A percentile compares a stretch with the other conserved stretches of the same genome.
phyloP scores from a whole-genome alignment of 345 rosid genomes.

The Eucalyptus brandiana region DNA sequence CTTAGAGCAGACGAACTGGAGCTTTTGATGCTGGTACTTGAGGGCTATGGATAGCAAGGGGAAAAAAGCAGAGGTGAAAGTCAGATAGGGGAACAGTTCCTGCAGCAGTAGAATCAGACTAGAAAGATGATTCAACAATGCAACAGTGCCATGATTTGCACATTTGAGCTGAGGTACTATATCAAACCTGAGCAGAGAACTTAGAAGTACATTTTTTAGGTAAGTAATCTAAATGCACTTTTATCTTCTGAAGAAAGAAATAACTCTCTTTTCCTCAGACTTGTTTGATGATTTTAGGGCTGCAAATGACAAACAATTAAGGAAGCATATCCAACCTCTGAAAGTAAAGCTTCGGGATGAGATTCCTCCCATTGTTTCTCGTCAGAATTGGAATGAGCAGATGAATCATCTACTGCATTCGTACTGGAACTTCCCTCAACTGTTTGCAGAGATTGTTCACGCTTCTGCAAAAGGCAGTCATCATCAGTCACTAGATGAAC shows the following conservation, averaged over 20 bases:
- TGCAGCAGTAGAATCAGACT: background rate
- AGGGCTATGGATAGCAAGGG: constrained; percentile 8
- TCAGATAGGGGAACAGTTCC: background rate
- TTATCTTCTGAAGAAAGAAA: background rate
- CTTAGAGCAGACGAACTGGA: background rate
- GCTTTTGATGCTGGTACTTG: background rate
- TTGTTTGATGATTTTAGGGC: background rate
- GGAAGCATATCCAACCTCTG: background rate
- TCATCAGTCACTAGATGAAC: background rate
- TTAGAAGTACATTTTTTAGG: background rate
- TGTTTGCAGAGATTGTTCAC: background rate
- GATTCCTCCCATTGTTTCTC: background rate
- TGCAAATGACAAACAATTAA: background rate
- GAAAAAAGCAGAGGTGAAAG: background rate
- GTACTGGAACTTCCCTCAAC: background rate
- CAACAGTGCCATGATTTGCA: background rate
- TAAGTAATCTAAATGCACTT: background rate
- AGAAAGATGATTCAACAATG: background rate
- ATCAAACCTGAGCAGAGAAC: background rate
- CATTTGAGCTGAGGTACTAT: background rate
- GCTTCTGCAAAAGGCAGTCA: background rate
- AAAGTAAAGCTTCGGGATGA: background rate
- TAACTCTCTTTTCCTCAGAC: background rate
- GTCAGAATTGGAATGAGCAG: background rate
- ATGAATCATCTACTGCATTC: background rate